Percentiles rank a stretch among this genome's conserved stretches.
phyloP scores from a whole-genome alignment of 2,329 filamentous ascomycete species.

The Exutisphaerella laricina region DNA sequence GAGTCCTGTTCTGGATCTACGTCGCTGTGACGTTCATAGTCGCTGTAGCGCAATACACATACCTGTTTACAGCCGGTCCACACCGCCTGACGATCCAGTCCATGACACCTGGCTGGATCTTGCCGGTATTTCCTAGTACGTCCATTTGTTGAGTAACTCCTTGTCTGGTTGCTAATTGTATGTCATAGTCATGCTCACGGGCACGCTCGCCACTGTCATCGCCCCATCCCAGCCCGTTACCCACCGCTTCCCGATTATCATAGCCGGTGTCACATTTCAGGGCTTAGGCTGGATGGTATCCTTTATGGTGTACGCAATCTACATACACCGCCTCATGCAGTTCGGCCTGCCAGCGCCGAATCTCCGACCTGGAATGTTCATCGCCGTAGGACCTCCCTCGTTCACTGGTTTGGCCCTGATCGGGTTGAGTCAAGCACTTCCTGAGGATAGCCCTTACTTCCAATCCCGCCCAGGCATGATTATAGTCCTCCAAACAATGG shows the following conservation, averaged over 20 bases:
- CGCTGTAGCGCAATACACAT: constrained; percentile 51
- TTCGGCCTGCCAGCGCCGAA: constrained; percentile 40
- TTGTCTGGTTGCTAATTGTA: constrained; percentile 46
- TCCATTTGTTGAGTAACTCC: constrained; percentile 55
- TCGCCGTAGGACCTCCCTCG: constrained; percentile 44
- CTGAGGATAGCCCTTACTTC: constrained; percentile 22
- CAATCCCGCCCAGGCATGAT: constrained; percentile 16
- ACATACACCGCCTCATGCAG: constrained; percentile 38
- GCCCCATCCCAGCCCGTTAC: constrained; percentile 26
- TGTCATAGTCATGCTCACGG: constrained; percentile 13
- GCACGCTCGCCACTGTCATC: constrained; percentile 13
- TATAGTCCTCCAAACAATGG: constrained; percentile 22
- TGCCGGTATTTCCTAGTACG: constrained; percentile 34
- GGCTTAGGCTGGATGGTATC: constrained; percentile 44
- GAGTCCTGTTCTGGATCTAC: constrained; percentile 66
- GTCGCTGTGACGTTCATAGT: constrained; percentile 53
- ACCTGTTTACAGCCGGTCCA: constrained; percentile 17
- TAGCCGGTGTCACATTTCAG: constrained; percentile 40
- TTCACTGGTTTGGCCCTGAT: constrained; percentile 28
- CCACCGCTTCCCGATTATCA: constrained; percentile 36
- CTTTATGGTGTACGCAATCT: constrained; percentile 39
- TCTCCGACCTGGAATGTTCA: constrained; percentile 46
- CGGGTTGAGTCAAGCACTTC: constrained; percentile 22
- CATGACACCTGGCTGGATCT: constrained; percentile 24
- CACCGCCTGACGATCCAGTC: constrained; percentile 19